A percentile compares a stretch with the other conserved stretches of the same genome.
phyloP scores from a whole-genome alignment of 805 yeast species.

The Saturnispora zaruensis region DNA sequence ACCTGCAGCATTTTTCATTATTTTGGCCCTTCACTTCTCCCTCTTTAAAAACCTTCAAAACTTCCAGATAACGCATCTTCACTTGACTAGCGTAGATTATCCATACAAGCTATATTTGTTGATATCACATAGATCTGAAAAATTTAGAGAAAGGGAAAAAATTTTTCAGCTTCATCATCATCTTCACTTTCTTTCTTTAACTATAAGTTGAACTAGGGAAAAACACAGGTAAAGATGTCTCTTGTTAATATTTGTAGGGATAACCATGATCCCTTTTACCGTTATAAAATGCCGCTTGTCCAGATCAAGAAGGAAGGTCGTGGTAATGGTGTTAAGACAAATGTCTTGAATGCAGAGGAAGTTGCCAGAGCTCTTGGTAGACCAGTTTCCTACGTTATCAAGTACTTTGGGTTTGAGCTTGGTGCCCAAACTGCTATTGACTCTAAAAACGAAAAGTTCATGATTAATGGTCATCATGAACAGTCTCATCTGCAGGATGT shows the following conservation, averaged over 20 bases:
- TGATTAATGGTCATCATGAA: slow-evolving; percentile 94
- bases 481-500: slow-evolving; percentile 84
- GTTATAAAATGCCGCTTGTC: slow-evolving; percentile 98
- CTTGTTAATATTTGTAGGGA: slow-evolving; percentile 91
- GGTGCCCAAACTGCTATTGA: slow-evolving; percentile 91
- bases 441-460: slow-evolving; percentile 74
- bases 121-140: background rate
- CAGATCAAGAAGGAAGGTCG: slow-evolving; percentile 97
- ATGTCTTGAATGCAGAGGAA: slow-evolving; percentile 79
- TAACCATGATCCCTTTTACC: slow-evolving; percentile 96
- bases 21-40: background rate
- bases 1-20: background rate
- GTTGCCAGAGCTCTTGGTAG: slow-evolving; percentile 92
- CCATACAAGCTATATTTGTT: background rate
- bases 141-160: background rate
- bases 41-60: background rate
- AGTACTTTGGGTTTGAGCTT: slow-evolving; percentile 91
- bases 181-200: background rate
- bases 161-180: background rate
- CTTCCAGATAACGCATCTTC: background rate
- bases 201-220: background rate
- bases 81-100: background rate
- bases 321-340: slow-evolving; percentile 98
- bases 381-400: slow-evolving; percentile 86
- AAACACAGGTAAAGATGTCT: slow-evolving; percentile 44